Conservation (phyloP, 345 rosid species). For the Erucastrum elatum region DNA sequence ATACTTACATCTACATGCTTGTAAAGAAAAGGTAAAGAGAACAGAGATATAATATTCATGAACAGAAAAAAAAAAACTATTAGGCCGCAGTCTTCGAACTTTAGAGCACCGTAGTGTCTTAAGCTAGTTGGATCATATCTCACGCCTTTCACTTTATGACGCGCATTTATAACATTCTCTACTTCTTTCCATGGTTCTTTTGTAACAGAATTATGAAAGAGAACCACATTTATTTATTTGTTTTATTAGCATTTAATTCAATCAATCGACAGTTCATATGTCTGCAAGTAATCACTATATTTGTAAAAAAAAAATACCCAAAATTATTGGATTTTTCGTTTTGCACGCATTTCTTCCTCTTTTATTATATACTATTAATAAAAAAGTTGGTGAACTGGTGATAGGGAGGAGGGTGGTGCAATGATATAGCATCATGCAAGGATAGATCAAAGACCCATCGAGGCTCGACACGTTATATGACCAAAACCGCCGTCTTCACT, state of each 20-base stretch:
- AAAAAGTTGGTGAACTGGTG: neutral
- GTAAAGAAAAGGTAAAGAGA: neutral
- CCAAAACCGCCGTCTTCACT: slow-evolving; percentile 58
- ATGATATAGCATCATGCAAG: slow-evolving; percentile 70
- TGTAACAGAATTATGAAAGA: neutral
- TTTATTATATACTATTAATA: neutral
- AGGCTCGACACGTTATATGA: slow-evolving; percentile 83
- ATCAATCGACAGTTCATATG: neutral
- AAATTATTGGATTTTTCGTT: neutral
- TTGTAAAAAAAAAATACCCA: neutral
- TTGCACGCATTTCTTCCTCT: neutral
- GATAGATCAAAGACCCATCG: slow-evolving; percentile 71
- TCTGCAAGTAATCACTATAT: neutral
- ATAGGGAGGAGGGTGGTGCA: slow-evolving; percentile 99
- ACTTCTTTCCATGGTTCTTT: neutral
- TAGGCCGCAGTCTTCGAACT: slow-evolving; percentile 24
- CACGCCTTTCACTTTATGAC: slow-evolving; percentile 33
- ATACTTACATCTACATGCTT: neutral
- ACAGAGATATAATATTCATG: neutral
- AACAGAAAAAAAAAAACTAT: neutral
- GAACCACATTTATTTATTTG: neutral
- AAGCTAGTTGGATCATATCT: slow-evolving; percentile 31
- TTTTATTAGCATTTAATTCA: neutral
- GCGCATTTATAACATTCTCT: slow-evolving; percentile 39
- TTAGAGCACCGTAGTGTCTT: slow-evolving; percentile 25